Base-by-base conservation (phyloP, 208 protist species). In the Tritrichomonas musculus region DNA sequence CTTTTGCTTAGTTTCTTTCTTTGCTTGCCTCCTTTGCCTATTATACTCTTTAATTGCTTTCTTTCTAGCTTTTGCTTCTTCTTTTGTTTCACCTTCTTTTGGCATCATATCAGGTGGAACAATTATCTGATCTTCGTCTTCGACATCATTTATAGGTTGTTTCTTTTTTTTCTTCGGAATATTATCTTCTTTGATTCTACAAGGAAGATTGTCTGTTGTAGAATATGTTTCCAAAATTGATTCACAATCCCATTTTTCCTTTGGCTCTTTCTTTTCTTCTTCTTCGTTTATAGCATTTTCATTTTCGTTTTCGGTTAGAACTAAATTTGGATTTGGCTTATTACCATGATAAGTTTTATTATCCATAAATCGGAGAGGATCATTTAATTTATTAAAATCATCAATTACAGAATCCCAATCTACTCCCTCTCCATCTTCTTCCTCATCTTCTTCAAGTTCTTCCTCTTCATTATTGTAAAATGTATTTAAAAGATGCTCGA, bases 1-100 rank as follows among this genome's bases (percentile, higher is more conserved):
- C 53, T 84, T 84, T 11, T 47, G 2, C 25, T 84, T 84, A n/a
- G 9, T 84, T 44, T 53, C 8, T 53, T 84, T 84, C 73, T 84
- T 84, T 44, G 14, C 27, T 14, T n/a, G 22, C 53, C 73, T 84
- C 25, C 36, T 84, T 53, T 84, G 73, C 36, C 44, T 84, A 8
- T 84, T 33, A 25, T 84, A 84, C 30, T 84, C 73, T n/a, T 84
- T 84, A 8, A 84, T 53, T 53, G 73, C 73, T 20, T 84, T 84
- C 25, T 84, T 84, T 53, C 73, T 84, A 13, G 73, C 73, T 53
- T 84, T 84, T 22, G 73, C 73, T 25, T 84, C 73, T 84, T 84
- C 73, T 44, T 84, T 84, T 53, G 73, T 84, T 53, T 84, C 73
- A 47, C 25, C 25, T 84, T 3, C 41, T 53, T 84, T 84, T 84